Evolutionary conservation across 495 filamentous ascomycete genomes (phyloP).

Genomic region (Penicillium riverlandense): DNA sequence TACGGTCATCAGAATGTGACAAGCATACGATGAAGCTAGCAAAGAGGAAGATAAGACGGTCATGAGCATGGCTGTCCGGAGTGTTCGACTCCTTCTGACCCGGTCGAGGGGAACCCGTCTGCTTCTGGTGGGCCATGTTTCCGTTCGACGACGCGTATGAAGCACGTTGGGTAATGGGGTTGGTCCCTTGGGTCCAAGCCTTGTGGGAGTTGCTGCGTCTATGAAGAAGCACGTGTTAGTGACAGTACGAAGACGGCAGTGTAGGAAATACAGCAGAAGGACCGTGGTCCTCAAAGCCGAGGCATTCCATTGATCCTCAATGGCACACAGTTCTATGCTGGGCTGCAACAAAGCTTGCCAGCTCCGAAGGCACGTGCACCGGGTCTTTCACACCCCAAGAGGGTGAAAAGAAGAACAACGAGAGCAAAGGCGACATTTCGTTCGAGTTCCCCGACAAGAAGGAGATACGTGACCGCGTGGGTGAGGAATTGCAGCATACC

Average conservation of each 20-base stretch:
- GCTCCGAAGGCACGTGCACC: constrained; percentile 12
- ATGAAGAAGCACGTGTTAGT: constrained; percentile 19
- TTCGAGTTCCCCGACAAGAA: no score
- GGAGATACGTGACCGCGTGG: background rate
- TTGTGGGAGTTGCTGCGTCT: constrained; percentile 49
- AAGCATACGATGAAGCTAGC: constrained; percentile 56
- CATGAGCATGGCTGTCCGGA: constrained; percentile 56
- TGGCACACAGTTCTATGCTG: constrained; percentile 11
- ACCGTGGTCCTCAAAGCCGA: constrained; percentile 4
- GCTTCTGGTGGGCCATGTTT: constrained; percentile 36
- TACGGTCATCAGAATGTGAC: constrained; percentile 1
- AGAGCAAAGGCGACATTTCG: no score
- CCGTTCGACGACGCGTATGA: constrained; percentile 48
- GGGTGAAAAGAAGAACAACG: background rate
- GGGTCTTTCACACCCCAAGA: background rate
- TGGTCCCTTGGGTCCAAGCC: constrained; percentile 57
- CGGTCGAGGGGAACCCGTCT: constrained; percentile 33
- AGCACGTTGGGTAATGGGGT: constrained; percentile 57
- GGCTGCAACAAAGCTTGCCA: constrained; percentile 6
- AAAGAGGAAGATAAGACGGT: constrained; percentile 57
- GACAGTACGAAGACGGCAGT: constrained; percentile 1
- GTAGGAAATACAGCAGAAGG: background rate
- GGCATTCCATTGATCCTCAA: constrained; percentile 11
- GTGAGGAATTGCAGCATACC: constrained; percentile 34
- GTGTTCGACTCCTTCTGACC: constrained; percentile 46